phyloP scores from a whole-genome alignment of 352 stramenopile species.

The Blastocystis sp. region DNA sequence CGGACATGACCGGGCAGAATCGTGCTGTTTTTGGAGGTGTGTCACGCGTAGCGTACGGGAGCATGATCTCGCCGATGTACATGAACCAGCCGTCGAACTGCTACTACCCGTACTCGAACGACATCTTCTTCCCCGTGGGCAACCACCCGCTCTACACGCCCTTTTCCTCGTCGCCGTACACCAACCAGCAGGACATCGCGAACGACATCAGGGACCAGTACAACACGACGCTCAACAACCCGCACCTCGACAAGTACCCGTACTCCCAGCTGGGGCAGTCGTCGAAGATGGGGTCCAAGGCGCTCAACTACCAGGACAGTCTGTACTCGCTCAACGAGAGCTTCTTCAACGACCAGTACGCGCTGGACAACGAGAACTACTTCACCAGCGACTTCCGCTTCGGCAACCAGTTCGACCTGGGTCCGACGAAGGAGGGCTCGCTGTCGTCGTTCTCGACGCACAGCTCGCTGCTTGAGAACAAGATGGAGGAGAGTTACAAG shows the following conservation, averaged over 20 bases:
- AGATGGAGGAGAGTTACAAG: neutral
- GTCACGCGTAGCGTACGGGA: neutral
- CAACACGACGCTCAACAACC: conserved; percentile 58
- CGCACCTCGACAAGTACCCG: conserved; percentile 38
- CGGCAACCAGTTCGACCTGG: neutral
- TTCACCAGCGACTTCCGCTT: conserved; percentile 9
- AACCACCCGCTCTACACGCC: conserved; percentile 50
- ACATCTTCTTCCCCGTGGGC: conserved; percentile 15
- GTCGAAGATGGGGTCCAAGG: neutral
- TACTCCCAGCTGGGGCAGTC: neutral
- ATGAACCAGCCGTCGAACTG: neutral
- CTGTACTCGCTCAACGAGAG: neutral
- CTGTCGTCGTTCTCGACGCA: neutral
- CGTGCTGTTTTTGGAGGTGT: neutral
- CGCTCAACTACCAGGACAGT: neutral
- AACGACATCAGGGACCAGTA: conserved; percentile 23
- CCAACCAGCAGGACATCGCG: neutral
- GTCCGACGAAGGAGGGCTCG: neutral
- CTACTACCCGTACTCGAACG: neutral
- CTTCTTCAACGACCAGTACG: conserved; percentile 5
- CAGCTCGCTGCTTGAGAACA: neutral
- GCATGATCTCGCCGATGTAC: neutral
- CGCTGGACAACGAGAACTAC: conserved; percentile 49
- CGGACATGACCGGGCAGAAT: too few species aligned
- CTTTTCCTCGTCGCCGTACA: conserved; percentile 13